These are phyloP conservation scores for Paramecium tetraurelia DNA, from an alignment of 73 alveolate species.

Conservation along the genomic window DNA sequence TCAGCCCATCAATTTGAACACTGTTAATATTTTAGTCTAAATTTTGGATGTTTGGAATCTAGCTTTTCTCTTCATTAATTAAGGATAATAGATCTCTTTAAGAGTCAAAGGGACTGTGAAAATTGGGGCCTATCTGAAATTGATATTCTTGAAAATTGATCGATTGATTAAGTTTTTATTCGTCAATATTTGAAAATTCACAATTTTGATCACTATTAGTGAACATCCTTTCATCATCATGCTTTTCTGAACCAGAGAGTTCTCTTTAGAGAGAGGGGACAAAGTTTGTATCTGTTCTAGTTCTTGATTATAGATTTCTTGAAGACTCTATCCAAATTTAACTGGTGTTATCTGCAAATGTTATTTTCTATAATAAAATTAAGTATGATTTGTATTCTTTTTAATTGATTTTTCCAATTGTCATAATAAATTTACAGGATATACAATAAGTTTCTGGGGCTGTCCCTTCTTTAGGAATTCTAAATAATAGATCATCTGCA, in stretches of 20 bases:
- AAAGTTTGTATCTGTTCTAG: background rate
- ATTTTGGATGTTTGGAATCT: background rate
- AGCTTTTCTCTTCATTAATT: background rate
- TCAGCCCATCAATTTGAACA: background rate
- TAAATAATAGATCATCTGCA: constrained; percentile 4
- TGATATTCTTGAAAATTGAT: background rate
- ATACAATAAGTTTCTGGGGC: background rate
- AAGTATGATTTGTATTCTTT: background rate
- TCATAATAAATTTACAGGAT: background rate
- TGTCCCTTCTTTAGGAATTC: background rate
- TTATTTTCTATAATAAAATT: background rate
- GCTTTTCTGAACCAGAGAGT: background rate
- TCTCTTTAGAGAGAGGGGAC: background rate
- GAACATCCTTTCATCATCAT: background rate
- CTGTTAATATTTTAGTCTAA: background rate
- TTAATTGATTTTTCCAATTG: background rate
- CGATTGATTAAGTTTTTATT: background rate
- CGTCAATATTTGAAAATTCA: background rate
- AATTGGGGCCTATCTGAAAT: background rate
- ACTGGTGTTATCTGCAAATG: background rate
- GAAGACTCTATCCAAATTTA: background rate
- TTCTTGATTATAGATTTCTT: background rate
- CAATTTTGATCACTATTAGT: background rate
- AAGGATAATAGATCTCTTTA: background rate
- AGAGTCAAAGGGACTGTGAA: background rate